Conservation (phyloP, 2,329 filamentous ascomycete genomes). For the Pseudogymnoascus sp. region DNA sequence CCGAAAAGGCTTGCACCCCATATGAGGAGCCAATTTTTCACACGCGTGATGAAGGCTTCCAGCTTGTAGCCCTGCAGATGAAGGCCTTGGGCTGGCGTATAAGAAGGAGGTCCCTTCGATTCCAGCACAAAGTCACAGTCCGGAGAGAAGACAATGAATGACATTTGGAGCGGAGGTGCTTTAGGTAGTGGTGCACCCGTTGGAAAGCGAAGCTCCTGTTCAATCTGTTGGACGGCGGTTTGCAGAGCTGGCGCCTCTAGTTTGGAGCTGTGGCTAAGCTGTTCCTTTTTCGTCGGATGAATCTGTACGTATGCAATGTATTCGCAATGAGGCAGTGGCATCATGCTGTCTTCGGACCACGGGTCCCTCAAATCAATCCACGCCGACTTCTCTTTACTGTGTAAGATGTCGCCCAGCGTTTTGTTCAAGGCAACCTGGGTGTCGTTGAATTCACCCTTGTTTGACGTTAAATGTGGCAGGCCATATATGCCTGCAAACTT, state of each 20-base stretch:
- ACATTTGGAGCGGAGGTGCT: slow-evolving; percentile 52
- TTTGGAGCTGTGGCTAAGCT: background rate
- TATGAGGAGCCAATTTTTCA: slow-evolving; percentile 52
- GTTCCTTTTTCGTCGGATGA: slow-evolving; percentile 30
- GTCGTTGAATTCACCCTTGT: slow-evolving; percentile 46
- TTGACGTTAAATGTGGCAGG: slow-evolving; percentile 72
- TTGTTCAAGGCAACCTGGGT: slow-evolving; percentile 60
- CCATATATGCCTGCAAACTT: slow-evolving; percentile 91
- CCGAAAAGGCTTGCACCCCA: slow-evolving; percentile 49
- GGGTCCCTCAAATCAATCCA: slow-evolving; percentile 54
- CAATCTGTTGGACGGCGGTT: slow-evolving; percentile 45
- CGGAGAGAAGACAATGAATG: slow-evolving; percentile 57
- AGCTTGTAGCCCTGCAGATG: slow-evolving; percentile 55
- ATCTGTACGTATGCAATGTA: slow-evolving; percentile 81
- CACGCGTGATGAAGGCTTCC: slow-evolving; percentile 48
- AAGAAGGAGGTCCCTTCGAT: slow-evolving; percentile 54
- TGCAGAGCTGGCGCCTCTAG: slow-evolving; percentile 14
- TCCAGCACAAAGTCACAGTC: slow-evolving; percentile 62
- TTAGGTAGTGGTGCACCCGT: slow-evolving; percentile 48
- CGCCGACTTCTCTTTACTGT: slow-evolving; percentile 51
- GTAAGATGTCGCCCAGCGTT: slow-evolving; percentile 60
- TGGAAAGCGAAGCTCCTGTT: slow-evolving; percentile 55
- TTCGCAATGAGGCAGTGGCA: slow-evolving; percentile 72
- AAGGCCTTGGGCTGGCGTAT: slow-evolving; percentile 41
- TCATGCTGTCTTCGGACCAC: slow-evolving; percentile 60